Conservation (phyloP, 805 yeast genomes). For the Spathaspora girioi region DNA sequence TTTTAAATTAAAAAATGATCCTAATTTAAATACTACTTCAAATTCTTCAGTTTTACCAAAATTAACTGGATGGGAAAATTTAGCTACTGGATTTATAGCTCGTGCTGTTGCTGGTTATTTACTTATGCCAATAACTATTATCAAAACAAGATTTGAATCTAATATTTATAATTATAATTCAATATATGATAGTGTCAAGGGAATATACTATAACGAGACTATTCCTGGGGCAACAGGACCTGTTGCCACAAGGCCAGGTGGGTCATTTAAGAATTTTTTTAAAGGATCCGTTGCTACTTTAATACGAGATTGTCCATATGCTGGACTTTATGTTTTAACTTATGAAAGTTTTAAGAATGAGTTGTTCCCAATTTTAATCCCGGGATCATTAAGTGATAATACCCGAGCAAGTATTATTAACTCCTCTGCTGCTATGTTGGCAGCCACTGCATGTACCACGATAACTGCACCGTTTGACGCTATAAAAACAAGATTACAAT, state of each 20-base stretch:
- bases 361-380: slow-evolving; percentile 38
- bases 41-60: slow-evolving; percentile 52
- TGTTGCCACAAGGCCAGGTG: slow-evolving; percentile 6
- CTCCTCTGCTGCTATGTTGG: slow-evolving; percentile 67
- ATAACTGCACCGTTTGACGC: slow-evolving; percentile 95
- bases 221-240: neutral
- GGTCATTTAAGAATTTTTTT: slow-evolving; percentile 66
- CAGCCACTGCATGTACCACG: slow-evolving; percentile 79
- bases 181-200: slow-evolving; percentile 53
- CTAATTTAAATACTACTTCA: slow-evolving; percentile 1
- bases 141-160: slow-evolving; percentile 88
- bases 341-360: slow-evolving; percentile 73
- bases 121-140: slow-evolving; percentile 92
- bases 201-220: slow-evolving; percentile 42
- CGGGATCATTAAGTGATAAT: slow-evolving; percentile 10
- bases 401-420: slow-evolving; percentile 44
- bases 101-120: slow-evolving; percentile 79
- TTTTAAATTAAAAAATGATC: slow-evolving; percentile 8
- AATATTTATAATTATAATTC: slow-evolving; percentile 68
- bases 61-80: slow-evolving; percentile 64
- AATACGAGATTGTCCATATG: slow-evolving; percentile 92
- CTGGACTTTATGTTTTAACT: slow-evolving; percentile 84
- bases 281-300: slow-evolving; percentile 85
- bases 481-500: slow-evolving; percentile 86
- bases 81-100: slow-evolving; percentile 72